These are phyloP conservation scores for Globisporangium paddicum DNA, from an alignment of 352 stramenopile genomes.

Conservation along the genomic window DNA sequence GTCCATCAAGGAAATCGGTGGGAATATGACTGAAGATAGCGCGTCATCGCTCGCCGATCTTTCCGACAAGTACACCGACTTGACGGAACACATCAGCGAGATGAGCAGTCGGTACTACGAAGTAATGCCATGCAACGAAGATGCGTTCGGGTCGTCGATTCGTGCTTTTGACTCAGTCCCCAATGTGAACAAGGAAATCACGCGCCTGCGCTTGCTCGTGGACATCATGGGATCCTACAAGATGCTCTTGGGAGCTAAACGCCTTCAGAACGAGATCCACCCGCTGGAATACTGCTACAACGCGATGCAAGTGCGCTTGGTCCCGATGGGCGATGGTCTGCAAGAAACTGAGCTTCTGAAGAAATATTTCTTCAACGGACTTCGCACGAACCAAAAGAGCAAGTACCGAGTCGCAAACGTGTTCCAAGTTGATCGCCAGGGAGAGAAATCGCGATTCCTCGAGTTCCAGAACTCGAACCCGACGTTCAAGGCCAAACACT, in stretches of 20 bases:
- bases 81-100: constrained; percentile 68
- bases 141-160: constrained; percentile 50
- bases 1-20: constrained; percentile 40
- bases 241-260: constrained; percentile 64
- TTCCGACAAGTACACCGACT: constrained; percentile 35
- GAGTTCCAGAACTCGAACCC: constrained; percentile 34
- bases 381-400: constrained; percentile 19
- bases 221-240: constrained; percentile 80
- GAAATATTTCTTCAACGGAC: constrained; percentile 59
- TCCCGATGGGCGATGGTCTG: constrained; percentile 21
- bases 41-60: constrained; percentile 34
- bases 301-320: constrained; percentile 57
- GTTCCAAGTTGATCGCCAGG: constrained; percentile 57
- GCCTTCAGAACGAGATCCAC: constrained; percentile 26
- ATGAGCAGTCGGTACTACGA: constrained; percentile 77
- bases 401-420: constrained; percentile 59
- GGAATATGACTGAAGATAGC: constrained; percentile 42
- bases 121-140: constrained; percentile 71
- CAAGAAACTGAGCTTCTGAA: constrained; percentile 44
- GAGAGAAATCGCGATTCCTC: constrained; percentile 46
- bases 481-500: constrained; percentile 31
- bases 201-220: constrained; percentile 46
- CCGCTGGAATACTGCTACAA: constrained; percentile 81
- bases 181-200: constrained; percentile 68
- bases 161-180: constrained; percentile 48